These are phyloP conservation scores for Bretziella fagacearum DNA, from an alignment of 2,329 filamentous ascomycete genomes.

Conservation along the genomic window DNA sequence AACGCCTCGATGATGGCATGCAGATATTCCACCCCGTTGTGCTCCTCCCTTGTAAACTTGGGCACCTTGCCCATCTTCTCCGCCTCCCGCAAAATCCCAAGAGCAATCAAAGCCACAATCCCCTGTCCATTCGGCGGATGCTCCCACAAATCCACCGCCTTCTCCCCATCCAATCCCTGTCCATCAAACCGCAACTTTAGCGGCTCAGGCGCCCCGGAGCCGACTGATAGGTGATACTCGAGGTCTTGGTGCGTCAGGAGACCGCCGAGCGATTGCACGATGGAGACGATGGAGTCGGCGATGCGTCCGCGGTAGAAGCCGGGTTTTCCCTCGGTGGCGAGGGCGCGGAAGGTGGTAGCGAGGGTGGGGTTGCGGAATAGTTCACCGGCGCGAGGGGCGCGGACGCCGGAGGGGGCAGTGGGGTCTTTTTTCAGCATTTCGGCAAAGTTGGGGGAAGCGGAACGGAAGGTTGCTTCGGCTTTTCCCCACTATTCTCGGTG, in stretches of 20 bases:
- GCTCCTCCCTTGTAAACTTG: slow-evolving; percentile 49
- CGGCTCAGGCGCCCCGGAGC: slow-evolving; percentile 66
- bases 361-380: slow-evolving; percentile 75
- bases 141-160: slow-evolving; percentile 75
- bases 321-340: slow-evolving; percentile 67
- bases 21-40: slow-evolving; percentile 67
- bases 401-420: slow-evolving; percentile 46
- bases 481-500: slow-evolving; percentile 46
- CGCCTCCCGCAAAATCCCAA: slow-evolving; percentile 79
- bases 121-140: slow-evolving; percentile 95
- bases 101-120: slow-evolving; percentile 82
- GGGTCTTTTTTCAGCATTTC: slow-evolving; percentile 78
- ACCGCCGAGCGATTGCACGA: slow-evolving; percentile 59
- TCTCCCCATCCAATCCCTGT: slow-evolving; percentile 41
- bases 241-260: slow-evolving; percentile 67
- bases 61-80: slow-evolving; percentile 61
- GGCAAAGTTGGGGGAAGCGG: slow-evolving; percentile 66
- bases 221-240: slow-evolving; percentile 47
- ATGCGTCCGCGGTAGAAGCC: slow-evolving; percentile 83
- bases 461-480: slow-evolving; percentile 44
- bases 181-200: slow-evolving; percentile 67
- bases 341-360: slow-evolving; percentile 60
- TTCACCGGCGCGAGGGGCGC: slow-evolving; percentile 65
- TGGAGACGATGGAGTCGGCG: slow-evolving; percentile 64
- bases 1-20: slow-evolving; percentile 80